Evolutionary conservation across 2,329 filamentous ascomycete genomes (phyloP).

Genomic region (Hypoxylon sp.): DNA sequence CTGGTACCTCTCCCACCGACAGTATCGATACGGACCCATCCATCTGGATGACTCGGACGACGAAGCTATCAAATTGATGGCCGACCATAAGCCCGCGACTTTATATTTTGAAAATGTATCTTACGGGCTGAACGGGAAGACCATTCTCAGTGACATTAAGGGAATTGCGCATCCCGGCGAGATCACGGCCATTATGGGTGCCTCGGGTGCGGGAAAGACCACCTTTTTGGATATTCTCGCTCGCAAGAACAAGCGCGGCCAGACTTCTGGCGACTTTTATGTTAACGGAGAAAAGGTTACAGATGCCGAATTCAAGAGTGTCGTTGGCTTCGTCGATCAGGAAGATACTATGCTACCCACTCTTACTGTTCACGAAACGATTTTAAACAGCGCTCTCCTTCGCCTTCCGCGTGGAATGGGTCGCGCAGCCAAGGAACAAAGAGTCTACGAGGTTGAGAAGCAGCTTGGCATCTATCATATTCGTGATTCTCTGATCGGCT

Average conservation of each 20-base stretch:
- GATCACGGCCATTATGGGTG: slow-evolving; percentile 97
- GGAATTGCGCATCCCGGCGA: slow-evolving; percentile 96
- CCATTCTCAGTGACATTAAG: slow-evolving; percentile 83
- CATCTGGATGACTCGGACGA: slow-evolving; percentile 91
- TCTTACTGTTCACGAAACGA: slow-evolving; percentile 97
- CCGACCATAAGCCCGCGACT: slow-evolving; percentile 90
- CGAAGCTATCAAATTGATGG: slow-evolving; percentile 86
- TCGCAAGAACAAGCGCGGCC: slow-evolving; percentile 94
- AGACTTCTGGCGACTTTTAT: slow-evolving; percentile 83
- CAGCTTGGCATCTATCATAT: slow-evolving; percentile 96
- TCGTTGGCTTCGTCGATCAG: slow-evolving; percentile 97
- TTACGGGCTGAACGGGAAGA: slow-evolving; percentile 88
- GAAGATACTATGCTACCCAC: slow-evolving; percentile 98
- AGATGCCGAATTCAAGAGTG: slow-evolving; percentile 87
- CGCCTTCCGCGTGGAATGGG: slow-evolving; percentile 95
- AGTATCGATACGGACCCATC: slow-evolving; percentile 77
- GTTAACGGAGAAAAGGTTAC: slow-evolving; percentile 92
- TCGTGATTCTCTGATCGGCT: slow-evolving; percentile 93
- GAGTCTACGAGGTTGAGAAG: slow-evolving; percentile 92
- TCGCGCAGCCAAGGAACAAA: slow-evolving; percentile 86
- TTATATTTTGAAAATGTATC: slow-evolving; percentile 89
- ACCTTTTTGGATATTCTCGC: slow-evolving; percentile 97
- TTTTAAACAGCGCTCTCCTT: slow-evolving; percentile 91
- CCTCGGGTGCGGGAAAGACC: slow-evolving; percentile 96
- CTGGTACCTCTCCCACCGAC: slow-evolving; percentile 89